Percentiles rank a stretch among this genome's conserved stretches.
Evolutionary conservation across 2,329 filamentous ascomycete genomes (phyloP).

Genomic region (Acrocalymma vagum): DNA sequence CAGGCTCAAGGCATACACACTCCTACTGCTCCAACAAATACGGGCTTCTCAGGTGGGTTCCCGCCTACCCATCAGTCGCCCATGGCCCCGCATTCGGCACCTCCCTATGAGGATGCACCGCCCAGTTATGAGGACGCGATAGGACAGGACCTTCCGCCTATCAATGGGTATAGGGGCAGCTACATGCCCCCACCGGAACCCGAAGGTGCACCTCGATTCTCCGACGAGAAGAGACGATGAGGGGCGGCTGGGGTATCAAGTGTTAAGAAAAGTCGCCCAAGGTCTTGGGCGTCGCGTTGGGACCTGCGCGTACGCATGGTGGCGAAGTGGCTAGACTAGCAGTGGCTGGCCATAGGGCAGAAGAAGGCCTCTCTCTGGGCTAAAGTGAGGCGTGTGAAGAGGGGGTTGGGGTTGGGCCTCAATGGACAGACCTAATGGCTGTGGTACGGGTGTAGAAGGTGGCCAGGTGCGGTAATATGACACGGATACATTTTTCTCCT

Average conservation of each 20-base stretch:
- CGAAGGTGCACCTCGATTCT: conserved; percentile 46
- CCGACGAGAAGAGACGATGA: conserved; percentile 47
- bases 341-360: no score
- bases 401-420: no score
- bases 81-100: conserved; percentile 44
- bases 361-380: no score
- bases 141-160: conserved; percentile 77
- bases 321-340: no score
- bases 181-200: conserved; percentile 60
- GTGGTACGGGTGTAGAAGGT: background rate
- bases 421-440: background rate
- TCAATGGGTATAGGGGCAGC: conserved; percentile 74
- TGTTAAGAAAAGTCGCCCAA: no score
- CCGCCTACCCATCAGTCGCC: conserved; percentile 27
- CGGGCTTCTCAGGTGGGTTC: conserved; percentile 25
- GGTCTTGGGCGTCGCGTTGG: no score
- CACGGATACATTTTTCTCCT: no score
- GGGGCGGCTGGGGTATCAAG: no score
- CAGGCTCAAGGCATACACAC: conserved; percentile 27
- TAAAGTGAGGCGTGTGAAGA: no score
- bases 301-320: no score
- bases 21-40: conserved; percentile 33
- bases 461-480: background rate
- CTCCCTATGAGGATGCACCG: conserved; percentile 76
- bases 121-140: conserved; percentile 95